A percentile compares a stretch with the other conserved stretches of the same genome.
phyloP scores from a whole-genome alignment of 768 basidiomycete genomes.

The Plicaturopsis crispa region DNA sequence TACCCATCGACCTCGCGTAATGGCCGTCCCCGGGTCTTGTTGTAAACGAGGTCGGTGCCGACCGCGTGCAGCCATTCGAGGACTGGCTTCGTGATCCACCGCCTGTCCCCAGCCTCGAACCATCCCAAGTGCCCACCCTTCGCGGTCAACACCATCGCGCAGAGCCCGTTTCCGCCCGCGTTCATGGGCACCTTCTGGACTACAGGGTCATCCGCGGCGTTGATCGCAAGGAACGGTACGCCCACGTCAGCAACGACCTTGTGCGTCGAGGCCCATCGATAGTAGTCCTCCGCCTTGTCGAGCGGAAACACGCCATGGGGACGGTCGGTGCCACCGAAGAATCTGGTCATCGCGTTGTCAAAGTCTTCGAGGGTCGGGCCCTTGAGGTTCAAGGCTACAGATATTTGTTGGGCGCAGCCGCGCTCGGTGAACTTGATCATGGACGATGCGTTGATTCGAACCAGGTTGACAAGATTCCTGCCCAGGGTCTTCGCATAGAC shows the following conservation, averaged over 20 bases:
- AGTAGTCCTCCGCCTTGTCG: constrained; percentile 36
- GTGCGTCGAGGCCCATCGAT: constrained; percentile 52
- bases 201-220: constrained; percentile 73
- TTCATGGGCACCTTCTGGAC: constrained; percentile 57
- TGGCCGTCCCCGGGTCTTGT: constrained; percentile 19
- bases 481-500: constrained; percentile 80
- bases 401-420: constrained; percentile 22
- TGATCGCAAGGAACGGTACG: constrained; percentile 72
- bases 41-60: constrained; percentile 29
- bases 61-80: constrained; percentile 32
- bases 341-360: constrained; percentile 56
- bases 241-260: constrained; percentile 47
- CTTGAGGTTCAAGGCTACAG: constrained; percentile 25
- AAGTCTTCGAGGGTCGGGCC: constrained; percentile 49
- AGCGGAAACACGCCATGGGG: constrained; percentile 47
- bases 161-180: constrained; percentile 41
- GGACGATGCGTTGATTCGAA: constrained; percentile 22
- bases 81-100: constrained; percentile 70
- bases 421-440: constrained; percentile 9
- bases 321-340: constrained; percentile 40
- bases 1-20: constrained; percentile 52
- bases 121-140: constrained; percentile 79
- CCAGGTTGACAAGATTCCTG: constrained; percentile 53
- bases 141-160: constrained; percentile 53
- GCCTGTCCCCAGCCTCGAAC: constrained; percentile 49